Evolutionary conservation across 192 early-diverging fungal species (phyloP).

Genomic region (Backusella psychrophila): DNA sequence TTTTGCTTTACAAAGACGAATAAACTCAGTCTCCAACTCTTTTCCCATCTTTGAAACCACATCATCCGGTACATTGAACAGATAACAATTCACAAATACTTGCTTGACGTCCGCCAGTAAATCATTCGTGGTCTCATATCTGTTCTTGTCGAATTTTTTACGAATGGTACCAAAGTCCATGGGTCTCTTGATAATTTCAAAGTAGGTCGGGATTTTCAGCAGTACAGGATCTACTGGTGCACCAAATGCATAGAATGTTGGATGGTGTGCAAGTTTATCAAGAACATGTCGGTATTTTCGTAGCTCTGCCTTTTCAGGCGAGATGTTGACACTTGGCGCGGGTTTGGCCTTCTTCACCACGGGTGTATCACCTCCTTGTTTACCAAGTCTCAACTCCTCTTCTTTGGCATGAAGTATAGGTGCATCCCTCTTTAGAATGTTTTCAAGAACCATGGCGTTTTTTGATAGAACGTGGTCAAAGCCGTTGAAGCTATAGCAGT

Average conservation of each 20-base stretch:
- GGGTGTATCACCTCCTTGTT: not conserved
- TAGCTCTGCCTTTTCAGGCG: slow-evolving; percentile 9
- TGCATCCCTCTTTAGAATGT: slow-evolving; percentile 11
- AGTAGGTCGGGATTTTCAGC: slow-evolving; percentile 65
- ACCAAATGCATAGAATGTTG: slow-evolving; percentile 59
- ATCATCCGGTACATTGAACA: slow-evolving; percentile 60
- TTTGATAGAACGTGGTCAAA: slow-evolving; percentile 55
- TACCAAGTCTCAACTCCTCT: not conserved
- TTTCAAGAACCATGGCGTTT: slow-evolving; percentile 56
- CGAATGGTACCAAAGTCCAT: slow-evolving; percentile 85
- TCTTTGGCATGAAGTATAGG: not conserved
- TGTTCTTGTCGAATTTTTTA: slow-evolving; percentile 60
- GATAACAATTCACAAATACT: slow-evolving; percentile 70
- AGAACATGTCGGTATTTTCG: slow-evolving; percentile 29
- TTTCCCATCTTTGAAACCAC: slow-evolving; percentile 61
- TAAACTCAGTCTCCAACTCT: slow-evolving; percentile 41
- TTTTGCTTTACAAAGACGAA: slow-evolving; percentile 7
- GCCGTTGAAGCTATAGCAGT: slow-evolving; percentile 73
- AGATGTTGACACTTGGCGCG: not conserved
- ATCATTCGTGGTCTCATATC: slow-evolving; percentile 52
- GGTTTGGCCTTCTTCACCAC: not conserved
- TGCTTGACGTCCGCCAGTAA: slow-evolving; percentile 59
- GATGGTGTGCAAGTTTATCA: slow-evolving; percentile 17
- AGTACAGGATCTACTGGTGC: slow-evolving; percentile 78
- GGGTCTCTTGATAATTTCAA: slow-evolving; percentile 65